Evolutionary conservation across 345 rosid genomes (phyloP), one percentile per base, ranked within the genome.

Genomic region (Diplotaxis tenuifolia): DNA sequence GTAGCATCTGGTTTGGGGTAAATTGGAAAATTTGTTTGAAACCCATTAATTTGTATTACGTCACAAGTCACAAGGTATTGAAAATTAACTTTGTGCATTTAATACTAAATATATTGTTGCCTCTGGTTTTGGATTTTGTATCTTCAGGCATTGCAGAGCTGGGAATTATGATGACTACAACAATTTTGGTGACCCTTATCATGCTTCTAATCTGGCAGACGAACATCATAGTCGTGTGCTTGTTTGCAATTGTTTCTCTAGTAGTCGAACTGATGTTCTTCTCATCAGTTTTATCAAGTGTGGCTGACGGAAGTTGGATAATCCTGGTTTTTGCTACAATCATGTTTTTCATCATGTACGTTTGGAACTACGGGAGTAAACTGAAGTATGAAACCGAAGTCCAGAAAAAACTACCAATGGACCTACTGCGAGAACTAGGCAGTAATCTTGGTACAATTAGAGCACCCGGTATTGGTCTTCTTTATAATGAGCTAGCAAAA

Each of bases 121-220:
- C 47, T 72, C 72, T 80, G 59, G 73, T 80, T 66, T 53, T 38
- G 7, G 60, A 72, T 75, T 45, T 57, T 60, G 63, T 18, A 77
- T 62, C 65, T 65, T 70, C 92, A 95, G 98, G 94, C 78, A 88
- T 95, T 74, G 96, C 93, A 56, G 99, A 92, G 86, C 81, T 92
- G 38, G 97, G 96, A 53, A 91, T 95, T 75, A 95, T 95, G 99
- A 92, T 92, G 96, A 95, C 88, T 87, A 95, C 98, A 68, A 92
- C 98, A 62, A 72, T 90, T 69, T 84, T 95, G 73, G 93, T 89
- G 73, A 95, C 98, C 31, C 80, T 95, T 52, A 89, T 95, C 71
- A 95, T 95, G 99, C 96, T 95, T 79, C 96, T 95, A 72, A 88
- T 95, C 78, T 95, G 99, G 99, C 96, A 89, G 85, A 95, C 87